Evolutionary conservation across 148 eudicot genomes (phyloP).

Genomic region (Rhododendron vialii): DNA sequence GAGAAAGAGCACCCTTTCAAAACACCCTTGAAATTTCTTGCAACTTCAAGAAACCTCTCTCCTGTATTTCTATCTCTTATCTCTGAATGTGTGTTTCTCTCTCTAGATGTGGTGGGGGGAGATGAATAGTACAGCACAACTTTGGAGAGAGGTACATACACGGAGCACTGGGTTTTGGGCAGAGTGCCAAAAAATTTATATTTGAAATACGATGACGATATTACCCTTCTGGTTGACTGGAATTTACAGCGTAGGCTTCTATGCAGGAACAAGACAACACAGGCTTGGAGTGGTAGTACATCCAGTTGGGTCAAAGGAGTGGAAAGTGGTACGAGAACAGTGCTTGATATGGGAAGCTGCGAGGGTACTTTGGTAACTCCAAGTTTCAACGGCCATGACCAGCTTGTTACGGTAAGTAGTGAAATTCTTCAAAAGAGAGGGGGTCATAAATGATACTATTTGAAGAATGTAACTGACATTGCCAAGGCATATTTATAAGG

Average conservation of each 20-base stretch:
- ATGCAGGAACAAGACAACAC: not conserved
- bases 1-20: not conserved
- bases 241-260: not conserved
- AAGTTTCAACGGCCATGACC: not conserved
- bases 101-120: conserved; percentile 4
- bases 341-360: not conserved
- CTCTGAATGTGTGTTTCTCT: not conserved
- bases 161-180: conserved; percentile 27
- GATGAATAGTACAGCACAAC: not conserved
- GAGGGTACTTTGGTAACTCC: conserved; percentile 27
- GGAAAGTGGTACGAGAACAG: not conserved
- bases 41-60: not conserved
- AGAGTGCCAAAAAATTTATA: conserved; percentile 31
- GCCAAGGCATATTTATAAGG: not conserved
- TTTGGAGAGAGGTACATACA: not conserved
- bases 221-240: not conserved
- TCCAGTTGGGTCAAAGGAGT: not conserved
- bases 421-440: not conserved
- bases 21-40: not conserved
- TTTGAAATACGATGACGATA: not conserved
- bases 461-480: not conserved
- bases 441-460: not conserved
- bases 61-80: not conserved
- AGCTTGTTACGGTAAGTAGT: not conserved
- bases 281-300: not conserved